These are phyloP conservation scores for Lachnellula subtilissima DNA, from an alignment of 2,329 filamentous ascomycete species.

Conservation along the genomic window DNA sequence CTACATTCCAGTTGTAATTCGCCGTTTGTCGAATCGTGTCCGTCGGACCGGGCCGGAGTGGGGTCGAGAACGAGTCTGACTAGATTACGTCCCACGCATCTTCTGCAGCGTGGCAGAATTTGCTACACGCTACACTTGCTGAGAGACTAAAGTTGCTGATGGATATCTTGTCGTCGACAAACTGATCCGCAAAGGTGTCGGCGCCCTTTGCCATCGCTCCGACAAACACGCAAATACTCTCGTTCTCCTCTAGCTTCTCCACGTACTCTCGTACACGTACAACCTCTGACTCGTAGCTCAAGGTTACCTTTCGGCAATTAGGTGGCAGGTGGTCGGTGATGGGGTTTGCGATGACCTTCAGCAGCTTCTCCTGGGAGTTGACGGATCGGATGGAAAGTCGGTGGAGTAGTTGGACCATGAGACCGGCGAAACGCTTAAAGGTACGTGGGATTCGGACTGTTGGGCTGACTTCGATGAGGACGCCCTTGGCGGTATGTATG, in stretches of 20 bases:
- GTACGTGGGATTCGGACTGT: constrained; percentile 95
- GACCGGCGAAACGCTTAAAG: constrained; percentile 96
- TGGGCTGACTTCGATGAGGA: constrained; percentile 97
- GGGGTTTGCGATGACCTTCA: constrained; percentile 96
- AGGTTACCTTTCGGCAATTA: constrained; percentile 95
- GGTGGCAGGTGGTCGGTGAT: constrained; percentile 95
- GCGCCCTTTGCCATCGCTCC: constrained; percentile 97
- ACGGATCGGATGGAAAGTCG: constrained; percentile 93
- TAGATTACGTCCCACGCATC: constrained; percentile 94
- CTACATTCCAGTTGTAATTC: constrained; percentile 2
- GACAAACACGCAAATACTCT: constrained; percentile 96
- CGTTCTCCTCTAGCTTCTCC: constrained; percentile 68
- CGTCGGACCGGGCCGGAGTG: constrained; percentile 10
- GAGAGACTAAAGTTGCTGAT: constrained; percentile 98
- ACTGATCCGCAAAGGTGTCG: constrained; percentile 90
- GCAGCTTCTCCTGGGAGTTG: constrained; percentile 93
- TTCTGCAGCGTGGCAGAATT: constrained; percentile 97
- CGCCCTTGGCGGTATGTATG: constrained; percentile 95
- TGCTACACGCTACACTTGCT: constrained; percentile 97
- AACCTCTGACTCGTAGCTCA: constrained; percentile 88
- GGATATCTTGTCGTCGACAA: constrained; percentile 94
- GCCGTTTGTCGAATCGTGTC: constrained; percentile 14
- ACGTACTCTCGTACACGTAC: constrained; percentile 89
- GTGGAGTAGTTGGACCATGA: constrained; percentile 98
- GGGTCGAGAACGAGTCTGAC: constrained; percentile 23